Base-by-base conservation (phyloP, 1,284 basidiomycete genomes). In the Pterulicium gracile region DNA sequence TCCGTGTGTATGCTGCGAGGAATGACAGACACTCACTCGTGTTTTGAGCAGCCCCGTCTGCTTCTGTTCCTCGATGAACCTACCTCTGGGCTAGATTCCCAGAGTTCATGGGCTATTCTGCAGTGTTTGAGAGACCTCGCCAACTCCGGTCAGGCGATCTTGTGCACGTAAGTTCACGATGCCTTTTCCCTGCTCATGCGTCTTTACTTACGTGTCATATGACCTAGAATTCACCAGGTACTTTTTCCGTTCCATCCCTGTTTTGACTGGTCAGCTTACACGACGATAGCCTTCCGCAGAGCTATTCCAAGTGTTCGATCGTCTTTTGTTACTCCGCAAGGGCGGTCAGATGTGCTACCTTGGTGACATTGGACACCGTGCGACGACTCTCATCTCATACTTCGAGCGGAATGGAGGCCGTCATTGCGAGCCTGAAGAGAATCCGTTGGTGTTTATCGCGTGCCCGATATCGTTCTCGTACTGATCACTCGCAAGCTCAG, bases 61-160 rank as follows among this genome's bases (percentile, higher is more conserved):
- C 66, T 88, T 0, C 68, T 88, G 19, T 86, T 86, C 70, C 65
- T 83, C 42, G 82, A 85, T 52, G 79, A 84, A 55, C 73, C 73
- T 0, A 82, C 79, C 0, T 83, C 78, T 10, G 90, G 92, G 40
- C 68, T 95, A 21, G 91, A 94, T 59, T 90, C 88, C 2, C 89
- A 93, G 59, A 85, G 81, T 43, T 89, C 92, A 0, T 93, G 86
- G 84, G 84, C 83, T 13, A 90, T 95, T 55, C 72, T 90, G 44
- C 69, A 74, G 1, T 84, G 94, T 58, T 69, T 94, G 44, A 74
- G 83, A 15, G 78, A 82, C 50, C 73, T 94, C n/a, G 85, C 91
- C 7, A 75, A 87, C 51, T 81, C 79, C 50, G 92, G 92, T 17
- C 70, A 73, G 51, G 79, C 80, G 4, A 83, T 85, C 50, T 64